Conservation (phyloP, 2,329 filamentous ascomycete genomes). For the Elsinoe perseae region DNA sequence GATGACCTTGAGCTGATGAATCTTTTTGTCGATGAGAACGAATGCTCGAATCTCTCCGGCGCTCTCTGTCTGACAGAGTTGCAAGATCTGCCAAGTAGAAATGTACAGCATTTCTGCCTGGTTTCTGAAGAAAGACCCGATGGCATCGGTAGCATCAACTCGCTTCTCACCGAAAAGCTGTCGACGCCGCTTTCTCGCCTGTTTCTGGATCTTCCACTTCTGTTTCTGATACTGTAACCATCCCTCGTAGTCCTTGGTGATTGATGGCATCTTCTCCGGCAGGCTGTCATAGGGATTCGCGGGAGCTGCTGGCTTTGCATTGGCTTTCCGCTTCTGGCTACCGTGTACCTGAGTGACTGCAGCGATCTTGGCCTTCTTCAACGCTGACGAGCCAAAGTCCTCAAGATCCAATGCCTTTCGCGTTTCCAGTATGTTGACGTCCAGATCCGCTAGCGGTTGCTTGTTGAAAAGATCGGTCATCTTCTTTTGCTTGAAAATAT, state of each 20-base stretch:
- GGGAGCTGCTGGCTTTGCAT: constrained; percentile 46
- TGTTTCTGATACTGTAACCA: constrained; percentile 94
- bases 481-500: constrained; percentile 97
- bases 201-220: constrained; percentile 97
- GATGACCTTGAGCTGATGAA: constrained; percentile 79
- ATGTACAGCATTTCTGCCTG: constrained; percentile 86
- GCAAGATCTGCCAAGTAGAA: constrained; percentile 89
- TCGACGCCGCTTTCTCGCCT: constrained; percentile 73
- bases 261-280: constrained; percentile 74
- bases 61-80: constrained; percentile 72
- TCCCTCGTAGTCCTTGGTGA: constrained; percentile 75
- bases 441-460: constrained; percentile 64
- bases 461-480: constrained; percentile 85
- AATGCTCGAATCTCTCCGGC: constrained; percentile 83
- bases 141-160: constrained; percentile 50
- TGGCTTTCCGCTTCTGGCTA: constrained; percentile 43
- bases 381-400: constrained; percentile 36
- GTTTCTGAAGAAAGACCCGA: constrained; percentile 74
- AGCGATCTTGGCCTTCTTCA: constrained; percentile 41
- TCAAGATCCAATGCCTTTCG: constrained; percentile 49
- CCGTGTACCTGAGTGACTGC: constrained; percentile 27
- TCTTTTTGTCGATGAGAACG: constrained; percentile 86
- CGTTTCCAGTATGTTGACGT: constrained; percentile 54
- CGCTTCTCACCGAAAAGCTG: constrained; percentile 88
- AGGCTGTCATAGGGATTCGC: constrained; percentile 74